phyloP scores from a whole-genome alignment of 208 protist species.

The Wallacemonas sp. region DNA sequence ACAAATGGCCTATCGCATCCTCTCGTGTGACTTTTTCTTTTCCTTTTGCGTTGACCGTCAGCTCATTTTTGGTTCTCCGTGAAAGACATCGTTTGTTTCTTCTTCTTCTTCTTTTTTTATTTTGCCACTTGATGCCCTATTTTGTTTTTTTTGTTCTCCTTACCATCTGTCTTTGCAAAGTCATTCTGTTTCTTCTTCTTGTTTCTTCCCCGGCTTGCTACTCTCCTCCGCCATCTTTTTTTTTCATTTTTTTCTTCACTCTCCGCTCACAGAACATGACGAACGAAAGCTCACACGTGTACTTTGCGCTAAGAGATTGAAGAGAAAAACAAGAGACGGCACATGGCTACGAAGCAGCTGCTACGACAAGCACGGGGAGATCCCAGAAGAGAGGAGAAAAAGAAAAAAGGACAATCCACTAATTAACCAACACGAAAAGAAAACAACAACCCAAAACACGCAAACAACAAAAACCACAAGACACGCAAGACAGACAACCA shows the following conservation, averaged over 20 bases:
- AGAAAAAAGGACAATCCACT: too few relatives aligned
- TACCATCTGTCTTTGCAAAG: background rate
- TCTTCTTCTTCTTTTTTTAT: constrained; percentile 21
- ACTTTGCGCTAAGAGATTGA: too few relatives aligned
- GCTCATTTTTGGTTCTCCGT: background rate
- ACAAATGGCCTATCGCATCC: constrained; percentile 1
- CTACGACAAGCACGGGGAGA: too few relatives aligned
- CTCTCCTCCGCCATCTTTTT: background rate
- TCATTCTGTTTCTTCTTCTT: constrained; percentile 9
- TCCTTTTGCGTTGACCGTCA: background rate
- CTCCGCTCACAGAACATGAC: too few relatives aligned
- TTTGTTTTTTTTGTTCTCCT: constrained; percentile 17
- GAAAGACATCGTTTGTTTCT: background rate
- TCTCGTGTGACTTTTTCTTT: background rate
- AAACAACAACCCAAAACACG: too few relatives aligned
- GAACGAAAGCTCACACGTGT: too few relatives aligned
- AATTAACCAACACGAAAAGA: too few relatives aligned
- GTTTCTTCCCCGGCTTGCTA: background rate
- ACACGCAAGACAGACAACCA: too few relatives aligned
- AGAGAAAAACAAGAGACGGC: too few relatives aligned
- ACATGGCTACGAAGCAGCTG: too few relatives aligned
- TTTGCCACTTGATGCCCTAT: background rate
- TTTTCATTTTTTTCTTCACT: background rate
- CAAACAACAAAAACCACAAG: too few relatives aligned
- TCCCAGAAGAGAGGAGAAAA: too few relatives aligned